Percentiles rank a stretch among this genome's conserved stretches.
These are phyloP conservation scores for Mucor racemosus DNA, from an alignment of 371 early-diverging fungal genomes.

Conservation along the genomic window DNA sequence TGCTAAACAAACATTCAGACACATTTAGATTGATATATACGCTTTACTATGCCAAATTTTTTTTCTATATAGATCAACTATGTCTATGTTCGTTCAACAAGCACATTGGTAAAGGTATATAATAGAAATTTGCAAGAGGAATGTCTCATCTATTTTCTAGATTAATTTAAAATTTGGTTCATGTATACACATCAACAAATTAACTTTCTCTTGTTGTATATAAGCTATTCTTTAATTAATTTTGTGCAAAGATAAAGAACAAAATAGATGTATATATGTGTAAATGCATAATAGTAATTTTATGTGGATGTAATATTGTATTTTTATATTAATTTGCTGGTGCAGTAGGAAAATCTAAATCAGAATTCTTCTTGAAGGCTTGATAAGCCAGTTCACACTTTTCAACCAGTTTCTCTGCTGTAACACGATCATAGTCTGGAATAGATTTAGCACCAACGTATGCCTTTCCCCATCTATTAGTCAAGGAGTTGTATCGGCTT, in stretches of 20 bases:
- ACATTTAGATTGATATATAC: too few species aligned
- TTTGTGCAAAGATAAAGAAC: neutral
- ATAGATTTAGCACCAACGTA: slow-evolving; percentile 46
- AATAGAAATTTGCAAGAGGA: neutral
- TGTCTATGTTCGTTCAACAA: too few species aligned
- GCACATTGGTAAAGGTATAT: neutral
- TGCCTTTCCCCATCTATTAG: slow-evolving; percentile 44
- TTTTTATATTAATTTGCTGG: neutral
- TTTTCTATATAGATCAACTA: too few species aligned
- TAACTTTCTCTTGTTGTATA: neutral
- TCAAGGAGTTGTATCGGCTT: slow-evolving; percentile 51
- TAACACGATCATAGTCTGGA: slow-evolving; percentile 26
- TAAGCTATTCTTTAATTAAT: neutral
- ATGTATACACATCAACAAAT: neutral
- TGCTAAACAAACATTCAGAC: neutral
- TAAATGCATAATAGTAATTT: neutral
- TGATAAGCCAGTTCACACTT: slow-evolving; percentile 45
- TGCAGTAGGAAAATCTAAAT: neutral
- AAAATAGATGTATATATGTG: neutral
- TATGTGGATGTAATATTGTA: neutral
- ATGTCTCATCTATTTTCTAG: neutral
- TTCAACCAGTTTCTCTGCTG: slow-evolving; percentile 35
- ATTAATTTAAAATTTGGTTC: neutral
- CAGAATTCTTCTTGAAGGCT: slow-evolving; percentile 30
- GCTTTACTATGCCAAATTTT: too few species aligned